These are phyloP conservation scores for Scedosporium dehoogii DNA, from an alignment of 2,329 filamentous ascomycete species.

Conservation along the genomic window DNA sequence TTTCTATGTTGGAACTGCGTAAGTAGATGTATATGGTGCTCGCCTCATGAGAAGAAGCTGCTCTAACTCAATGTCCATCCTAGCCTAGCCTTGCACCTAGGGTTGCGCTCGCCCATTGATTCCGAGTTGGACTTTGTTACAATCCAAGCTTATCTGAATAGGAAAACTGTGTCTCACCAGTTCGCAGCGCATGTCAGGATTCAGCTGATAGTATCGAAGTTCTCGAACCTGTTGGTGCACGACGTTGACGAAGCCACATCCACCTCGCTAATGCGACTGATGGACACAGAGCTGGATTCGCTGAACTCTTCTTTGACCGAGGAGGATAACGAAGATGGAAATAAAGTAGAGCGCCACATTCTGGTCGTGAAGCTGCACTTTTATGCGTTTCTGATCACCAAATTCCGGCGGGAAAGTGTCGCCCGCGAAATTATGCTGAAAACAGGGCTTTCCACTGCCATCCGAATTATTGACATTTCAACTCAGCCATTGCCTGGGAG, in stretches of 20 bases:
- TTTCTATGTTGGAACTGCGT: slow-evolving; percentile 20
- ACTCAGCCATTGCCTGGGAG: slow-evolving; percentile 13
- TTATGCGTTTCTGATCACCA: slow-evolving; percentile 17
- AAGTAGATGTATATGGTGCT: slow-evolving; percentile 7
- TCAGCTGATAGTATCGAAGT: slow-evolving; percentile 16
- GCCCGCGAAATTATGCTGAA: slow-evolving; percentile 18
- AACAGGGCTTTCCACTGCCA: slow-evolving; percentile 15
- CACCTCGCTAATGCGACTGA: slow-evolving; percentile 18
- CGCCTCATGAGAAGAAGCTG: too few species aligned
- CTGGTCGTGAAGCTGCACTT: slow-evolving; percentile 19
- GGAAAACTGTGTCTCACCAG: slow-evolving; percentile 13
- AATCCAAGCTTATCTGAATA: slow-evolving; percentile 14
- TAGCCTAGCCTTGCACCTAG: slow-evolving; percentile 20
- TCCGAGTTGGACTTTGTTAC: slow-evolving; percentile 16
- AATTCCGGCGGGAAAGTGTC: slow-evolving; percentile 10
- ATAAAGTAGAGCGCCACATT: slow-evolving; percentile 14
- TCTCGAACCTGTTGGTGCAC: slow-evolving; percentile 16
- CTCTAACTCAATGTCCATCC: not conserved
- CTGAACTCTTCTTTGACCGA: slow-evolving; percentile 14
- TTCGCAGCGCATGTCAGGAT: slow-evolving; percentile 17
- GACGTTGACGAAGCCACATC: slow-evolving; percentile 17
- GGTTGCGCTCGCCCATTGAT: slow-evolving; percentile 17
- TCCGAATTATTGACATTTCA: slow-evolving; percentile 18
- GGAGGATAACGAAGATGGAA: slow-evolving; percentile 12
- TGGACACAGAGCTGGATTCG: slow-evolving; percentile 18